Evolutionary conservation across 768 basidiomycete genomes (phyloP), one percentile per base, ranked within the genome.

Genomic region (Boletellus ananas): DNA sequence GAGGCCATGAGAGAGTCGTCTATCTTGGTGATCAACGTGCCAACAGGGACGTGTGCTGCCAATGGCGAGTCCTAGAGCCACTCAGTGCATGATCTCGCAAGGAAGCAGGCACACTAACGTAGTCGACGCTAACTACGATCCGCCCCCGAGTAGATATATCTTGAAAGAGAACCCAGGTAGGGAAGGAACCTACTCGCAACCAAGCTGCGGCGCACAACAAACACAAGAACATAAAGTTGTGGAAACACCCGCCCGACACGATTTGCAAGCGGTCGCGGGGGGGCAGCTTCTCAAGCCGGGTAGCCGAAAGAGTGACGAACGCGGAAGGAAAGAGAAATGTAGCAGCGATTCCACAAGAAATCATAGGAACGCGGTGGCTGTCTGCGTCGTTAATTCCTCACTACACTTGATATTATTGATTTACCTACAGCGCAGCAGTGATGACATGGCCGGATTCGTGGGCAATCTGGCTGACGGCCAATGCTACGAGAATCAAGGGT

Each of bases 401-500:
- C 23, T 23, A 6, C 43, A 9, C 36, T 3, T 1, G n/a, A 42
- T 4, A 34, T 6, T 16, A 6, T 10, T 10, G 4, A 14, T 18
- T 37, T 18, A 68, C 87, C 61, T 66, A 91, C 87, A 85, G 60
- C 17, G 89, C 85, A 12, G 85, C 91, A 9, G 83, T 72, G 38
- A 92, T 60, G 12, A 84, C 87, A 65, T 94, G 91, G 6, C 91
- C 91, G 0, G 79, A 65, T 69, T 94, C 91, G 56, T 94, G 91
- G 17, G 87, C 62, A n/a, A 84, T 57, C 65, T 92, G 90, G 47
- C 78, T 77, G 9, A 79, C 20, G 40, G 84, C 73, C 14, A 93
- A 73, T 0, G 84, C 77, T 6, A 79, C 29, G 7, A 92, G 56
- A 42, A 93, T 79, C 14, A 83, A 55, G 5, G 86, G 86, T 1